A percentile compares a stretch with the other conserved stretches of the same genome.
phyloP scores from a whole-genome alignment of 805 yeast species.

The Barnettozyma wickerhamii region DNA sequence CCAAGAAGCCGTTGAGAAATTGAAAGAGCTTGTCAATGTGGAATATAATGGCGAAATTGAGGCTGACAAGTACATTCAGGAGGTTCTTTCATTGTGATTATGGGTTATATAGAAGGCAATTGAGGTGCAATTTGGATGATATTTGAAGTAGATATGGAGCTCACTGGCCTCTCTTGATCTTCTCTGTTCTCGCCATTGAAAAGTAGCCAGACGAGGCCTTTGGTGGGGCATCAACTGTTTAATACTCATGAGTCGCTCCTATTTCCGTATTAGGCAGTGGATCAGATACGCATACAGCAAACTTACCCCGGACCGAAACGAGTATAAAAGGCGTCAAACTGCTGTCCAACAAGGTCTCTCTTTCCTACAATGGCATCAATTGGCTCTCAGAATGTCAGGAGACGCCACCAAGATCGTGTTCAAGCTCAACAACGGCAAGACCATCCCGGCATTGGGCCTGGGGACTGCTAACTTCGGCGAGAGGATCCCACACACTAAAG shows the following conservation, averaged over 20 bases:
- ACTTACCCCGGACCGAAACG: too few relatives aligned
- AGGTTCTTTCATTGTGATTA: constrained; percentile 34
- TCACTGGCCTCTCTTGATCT: too few relatives aligned
- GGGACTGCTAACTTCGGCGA: constrained; percentile 57
- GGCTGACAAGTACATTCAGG: constrained; percentile 40
- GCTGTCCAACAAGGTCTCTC: neutral
- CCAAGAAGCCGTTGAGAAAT: constrained; percentile 35
- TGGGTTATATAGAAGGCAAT: neutral
- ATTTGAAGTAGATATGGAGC: too few relatives aligned
- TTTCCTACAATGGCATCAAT: neutral
- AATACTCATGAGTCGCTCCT: too few relatives aligned
- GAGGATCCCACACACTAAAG: constrained; percentile 40
- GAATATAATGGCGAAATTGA: constrained; percentile 25
- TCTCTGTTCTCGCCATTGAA: too few relatives aligned
- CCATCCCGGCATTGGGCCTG: constrained; percentile 62
- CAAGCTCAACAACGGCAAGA: constrained; percentile 48
- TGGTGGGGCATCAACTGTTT: too few relatives aligned
- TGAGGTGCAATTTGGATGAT: neutral
- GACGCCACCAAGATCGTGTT: constrained; percentile 35
- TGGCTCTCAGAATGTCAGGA: neutral
- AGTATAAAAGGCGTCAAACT: neutral
- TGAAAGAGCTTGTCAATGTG: constrained; percentile 31
- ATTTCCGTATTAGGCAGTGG: too few relatives aligned
- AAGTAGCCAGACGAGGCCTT: too few relatives aligned
- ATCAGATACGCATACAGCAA: too few relatives aligned